Percentiles rank a stretch among this genome's conserved stretches.
phyloP scores from a whole-genome alignment of 768 basidiomycete species.

The Rhizopogon rudus region DNA sequence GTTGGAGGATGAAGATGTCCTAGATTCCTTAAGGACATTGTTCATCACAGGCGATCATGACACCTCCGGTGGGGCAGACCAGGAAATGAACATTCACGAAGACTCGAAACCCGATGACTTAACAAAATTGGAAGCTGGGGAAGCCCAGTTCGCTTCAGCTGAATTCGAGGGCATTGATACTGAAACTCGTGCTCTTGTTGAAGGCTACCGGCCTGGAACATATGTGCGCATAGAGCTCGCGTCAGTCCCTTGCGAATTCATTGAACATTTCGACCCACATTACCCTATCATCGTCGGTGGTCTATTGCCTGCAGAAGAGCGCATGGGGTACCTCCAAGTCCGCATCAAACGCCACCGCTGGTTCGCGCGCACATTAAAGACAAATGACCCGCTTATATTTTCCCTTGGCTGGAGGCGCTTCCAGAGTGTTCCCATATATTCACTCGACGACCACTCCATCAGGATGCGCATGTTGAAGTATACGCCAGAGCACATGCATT shows the following conservation, averaged over 20 bases:
- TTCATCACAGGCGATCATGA: slow-evolving; percentile 79
- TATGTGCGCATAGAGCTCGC: slow-evolving; percentile 91
- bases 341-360: slow-evolving; percentile 96
- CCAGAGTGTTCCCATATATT: slow-evolving; percentile 93
- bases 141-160: slow-evolving; percentile 22
- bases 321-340: slow-evolving; percentile 91
- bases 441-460: slow-evolving; percentile 95
- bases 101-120: slow-evolving; percentile 34
- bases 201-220: slow-evolving; percentile 85
- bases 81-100: slow-evolving; percentile 36
- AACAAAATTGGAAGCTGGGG: slow-evolving; percentile 35
- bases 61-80: slow-evolving; percentile 30
- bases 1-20: slow-evolving; percentile 82
- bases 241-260: slow-evolving; percentile 84
- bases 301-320: slow-evolving; percentile 82
- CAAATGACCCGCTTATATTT: slow-evolving; percentile 93
- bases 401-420: slow-evolving; percentile 98
- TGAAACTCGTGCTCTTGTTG: slow-evolving; percentile 76
- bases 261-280: slow-evolving; percentile 87
- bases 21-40: slow-evolving; percentile 80
- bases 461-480: slow-evolving; percentile 99
- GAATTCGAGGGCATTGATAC: slow-evolving; percentile 81
- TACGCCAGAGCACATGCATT: slow-evolving; percentile 99
- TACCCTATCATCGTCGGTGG: slow-evolving; percentile 94
- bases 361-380: slow-evolving; percentile 89